Evolutionary conservation across 805 yeast species (phyloP).

Genomic region (Lipomyces lipofer): DNA sequence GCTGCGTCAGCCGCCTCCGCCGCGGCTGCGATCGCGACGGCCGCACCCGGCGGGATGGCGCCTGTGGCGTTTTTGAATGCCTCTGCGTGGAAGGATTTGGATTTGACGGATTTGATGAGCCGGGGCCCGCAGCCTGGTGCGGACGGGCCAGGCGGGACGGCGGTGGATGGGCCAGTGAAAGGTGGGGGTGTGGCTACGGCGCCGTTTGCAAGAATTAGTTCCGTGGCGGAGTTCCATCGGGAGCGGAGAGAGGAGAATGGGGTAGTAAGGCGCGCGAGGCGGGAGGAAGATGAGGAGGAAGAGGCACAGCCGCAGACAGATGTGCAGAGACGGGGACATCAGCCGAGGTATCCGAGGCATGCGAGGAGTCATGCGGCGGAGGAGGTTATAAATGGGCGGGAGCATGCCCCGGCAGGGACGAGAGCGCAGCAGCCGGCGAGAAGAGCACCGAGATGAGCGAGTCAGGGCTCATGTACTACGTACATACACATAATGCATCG

Average conservation of each 20-base stretch:
- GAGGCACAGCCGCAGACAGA: not conserved
- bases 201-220: slow-evolving; percentile 14
- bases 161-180: not conserved
- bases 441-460: not conserved
- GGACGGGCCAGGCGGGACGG: not conserved
- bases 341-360: not conserved
- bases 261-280: not conserved
- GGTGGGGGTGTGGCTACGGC: not conserved
- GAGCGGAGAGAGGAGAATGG: slow-evolving; percentile 24
- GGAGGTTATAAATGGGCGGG: not conserved
- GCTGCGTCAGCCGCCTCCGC: slow-evolving; percentile 31
- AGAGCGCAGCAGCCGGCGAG: not conserved
- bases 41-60: slow-evolving; percentile 25
- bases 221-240: slow-evolving; percentile 24
- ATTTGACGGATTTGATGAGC: slow-evolving; percentile 15
- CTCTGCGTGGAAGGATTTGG: slow-evolving; percentile 33
- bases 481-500: no score
- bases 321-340: not conserved
- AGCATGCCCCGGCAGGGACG: not conserved
- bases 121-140: slow-evolving; percentile 8
- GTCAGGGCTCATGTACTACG: not conserved
- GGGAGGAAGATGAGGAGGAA: not conserved
- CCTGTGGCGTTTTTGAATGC: slow-evolving; percentile 29
- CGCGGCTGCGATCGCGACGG: slow-evolving; percentile 29
- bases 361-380: slow-evolving; percentile 1